Base-by-base conservation (phyloP, 208 protist genomes). In the Crithidia brevicula region DNA sequence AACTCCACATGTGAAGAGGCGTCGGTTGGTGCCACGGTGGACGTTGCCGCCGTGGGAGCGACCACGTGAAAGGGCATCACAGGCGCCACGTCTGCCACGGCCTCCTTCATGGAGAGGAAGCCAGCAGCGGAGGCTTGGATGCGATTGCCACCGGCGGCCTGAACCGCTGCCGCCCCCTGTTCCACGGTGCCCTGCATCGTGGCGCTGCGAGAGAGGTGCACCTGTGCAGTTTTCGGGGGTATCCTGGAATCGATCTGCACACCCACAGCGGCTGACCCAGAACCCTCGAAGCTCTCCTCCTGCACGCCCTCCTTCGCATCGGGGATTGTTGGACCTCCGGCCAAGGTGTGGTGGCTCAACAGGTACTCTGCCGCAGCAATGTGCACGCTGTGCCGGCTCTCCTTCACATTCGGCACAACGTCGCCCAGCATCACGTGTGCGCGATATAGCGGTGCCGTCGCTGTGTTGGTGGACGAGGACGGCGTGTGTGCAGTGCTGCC, bases 381-480 rank as follows among this genome's bases (percentile, higher is more conserved):
- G 45, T 74, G 66, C 22, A 79, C 47, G 42, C 66, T 70, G 31
- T 73, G 73, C 8, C 73, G 60, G 22, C 66, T 73, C 43, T 79
- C 73, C 45, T 66, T 70, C 25, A 74, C 66, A 38, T 73, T 79
- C 0, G 73, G 73, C 23, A 79, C 54, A 5, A 65, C 30, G 25
- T 52, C 56, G 6, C 73, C 66, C 30, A 79, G 56, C 46, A 51
- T 47, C 54, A 79, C 61, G 45, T 69, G 66, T 1, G 67, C 66
- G 36, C 67, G 66, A 31, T 67, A 73, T 13, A 22, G 54, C 16
- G 15, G 23, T 18, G 50, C 8, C 28, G 31, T 9, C 27, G 43
- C 33, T 25, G 31, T 9, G 45, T 18, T 50, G 28, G 16, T 13
- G n/a, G 34, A 11, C 25, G 54, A n/a, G n/a, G n/a, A n/a, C n/a